Conservation (phyloP, 1,139 yeast species). For the Diutina pseudorugosa region DNA sequence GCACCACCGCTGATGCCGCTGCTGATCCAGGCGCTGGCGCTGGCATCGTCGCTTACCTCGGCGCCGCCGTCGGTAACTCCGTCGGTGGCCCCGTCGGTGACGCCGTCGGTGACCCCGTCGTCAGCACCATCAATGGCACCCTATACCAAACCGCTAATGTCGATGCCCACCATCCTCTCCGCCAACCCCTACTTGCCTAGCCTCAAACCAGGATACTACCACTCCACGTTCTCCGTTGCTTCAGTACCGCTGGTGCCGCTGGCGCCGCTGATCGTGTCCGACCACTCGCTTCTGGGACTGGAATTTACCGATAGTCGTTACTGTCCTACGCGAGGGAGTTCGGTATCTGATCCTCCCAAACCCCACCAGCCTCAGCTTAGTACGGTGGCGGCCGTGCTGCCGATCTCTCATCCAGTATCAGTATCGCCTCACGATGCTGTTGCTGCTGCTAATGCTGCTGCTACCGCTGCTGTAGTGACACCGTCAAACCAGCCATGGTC, state of each 20-base stretch:
- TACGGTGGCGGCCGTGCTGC: background rate
- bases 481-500: constrained; percentile 2
- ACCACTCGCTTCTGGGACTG: background rate
- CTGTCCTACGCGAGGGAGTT: background rate
- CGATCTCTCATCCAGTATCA: background rate
- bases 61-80: background rate
- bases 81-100: background rate
- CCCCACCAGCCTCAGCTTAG: background rate
- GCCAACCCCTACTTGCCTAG: constrained; percentile 6
- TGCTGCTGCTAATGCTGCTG: no score
- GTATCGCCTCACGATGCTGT: background rate
- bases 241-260: constrained; percentile 7
- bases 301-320: background rate
- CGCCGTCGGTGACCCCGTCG: background rate
- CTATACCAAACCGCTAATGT: background rate
- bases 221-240: constrained; percentile 3
- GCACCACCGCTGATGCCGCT: no score
- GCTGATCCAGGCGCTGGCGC: no score
- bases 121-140: background rate
- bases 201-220: background rate
- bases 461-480: background rate
- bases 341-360: background rate
- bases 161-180: constrained; percentile 6
- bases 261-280: constrained; percentile 6
- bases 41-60: no score